phyloP scores from a whole-genome alignment of 106 monocot genomes.

The Agapanthus africanus region DNA sequence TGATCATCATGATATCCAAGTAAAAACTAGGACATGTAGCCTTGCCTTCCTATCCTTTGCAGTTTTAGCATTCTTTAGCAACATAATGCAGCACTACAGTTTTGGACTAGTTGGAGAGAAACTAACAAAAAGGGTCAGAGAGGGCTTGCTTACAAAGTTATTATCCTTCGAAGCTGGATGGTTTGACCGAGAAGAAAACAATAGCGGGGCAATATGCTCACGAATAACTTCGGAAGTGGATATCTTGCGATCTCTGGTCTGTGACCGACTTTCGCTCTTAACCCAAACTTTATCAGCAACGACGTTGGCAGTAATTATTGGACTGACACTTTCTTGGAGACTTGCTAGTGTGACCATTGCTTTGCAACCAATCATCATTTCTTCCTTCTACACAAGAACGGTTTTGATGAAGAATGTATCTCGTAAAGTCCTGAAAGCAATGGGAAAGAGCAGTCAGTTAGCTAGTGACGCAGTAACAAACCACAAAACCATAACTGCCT shows the following conservation, averaged over 20 bases:
- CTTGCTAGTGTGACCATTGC: constrained; percentile 7
- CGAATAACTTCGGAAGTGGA: background rate
- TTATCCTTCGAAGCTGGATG: background rate
- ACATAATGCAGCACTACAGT: constrained; percentile 2
- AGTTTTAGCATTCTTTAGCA: background rate
- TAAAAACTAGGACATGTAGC: background rate
- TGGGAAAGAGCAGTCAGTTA: constrained; percentile 5
- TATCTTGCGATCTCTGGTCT: background rate
- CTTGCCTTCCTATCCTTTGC: background rate
- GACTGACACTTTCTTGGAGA: constrained; percentile 1
- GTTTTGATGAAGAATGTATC: background rate
- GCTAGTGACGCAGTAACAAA: background rate
- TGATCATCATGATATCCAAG: constrained; percentile 7
- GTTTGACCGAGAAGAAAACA: constrained; percentile 9
- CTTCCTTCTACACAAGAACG: background rate
- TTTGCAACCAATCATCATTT: constrained; percentile 5
- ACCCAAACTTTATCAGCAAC: background rate
- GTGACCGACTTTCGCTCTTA: constrained; percentile 3
- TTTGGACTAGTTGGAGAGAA: constrained; percentile 4
- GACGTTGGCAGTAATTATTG: background rate
- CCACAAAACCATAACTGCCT: constrained; percentile 5
- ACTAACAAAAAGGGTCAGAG: constrained; percentile 5
- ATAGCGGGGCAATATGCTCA: background rate
- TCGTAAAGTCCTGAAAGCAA: background rate
- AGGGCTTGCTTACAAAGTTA: background rate